Conservation (phyloP, 192 early-diverging fungal genomes). For the Ambispora gerdemannii region DNA sequence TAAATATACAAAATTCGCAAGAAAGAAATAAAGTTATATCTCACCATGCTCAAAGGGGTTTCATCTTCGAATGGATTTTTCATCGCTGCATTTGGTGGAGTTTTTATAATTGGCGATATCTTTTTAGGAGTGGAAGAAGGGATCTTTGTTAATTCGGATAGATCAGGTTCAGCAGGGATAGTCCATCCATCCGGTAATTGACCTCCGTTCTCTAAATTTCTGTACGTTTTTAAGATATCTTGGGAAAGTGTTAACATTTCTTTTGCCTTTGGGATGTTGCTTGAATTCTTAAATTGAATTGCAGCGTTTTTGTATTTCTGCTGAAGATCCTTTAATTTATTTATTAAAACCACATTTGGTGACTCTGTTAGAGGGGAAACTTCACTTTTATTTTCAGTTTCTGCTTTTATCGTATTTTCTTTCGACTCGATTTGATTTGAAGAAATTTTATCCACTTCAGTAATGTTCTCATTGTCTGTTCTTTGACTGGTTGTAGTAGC, state of each 20-base stretch:
- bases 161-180: conserved; percentile 11
- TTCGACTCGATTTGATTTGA: conserved; percentile 36
- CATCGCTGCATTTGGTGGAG: conserved; percentile 11
- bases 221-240: conserved; percentile 42
- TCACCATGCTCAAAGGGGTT: background rate
- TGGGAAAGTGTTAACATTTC: conserved; percentile 51
- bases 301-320: conserved; percentile 63
- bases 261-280: conserved; percentile 45
- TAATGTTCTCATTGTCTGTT: conserved; percentile 32
- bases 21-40: background rate
- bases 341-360: conserved; percentile 22
- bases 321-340: conserved; percentile 35
- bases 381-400: background rate
- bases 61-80: background rate
- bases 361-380: background rate
- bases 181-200: conserved; percentile 1
- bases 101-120: conserved; percentile 2
- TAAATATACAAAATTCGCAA: background rate
- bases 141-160: background rate
- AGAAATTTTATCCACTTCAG: conserved; percentile 33
- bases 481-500: too few species aligned
- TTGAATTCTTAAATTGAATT: conserved; percentile 49
- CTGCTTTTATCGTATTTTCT: conserved; percentile 23
- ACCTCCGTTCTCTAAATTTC: conserved; percentile 14
- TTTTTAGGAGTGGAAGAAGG: conserved; percentile 4